Evolutionary conservation across 2,329 filamentous ascomycete genomes (phyloP).

Genomic region (Ophiobolus disseminans): DNA sequence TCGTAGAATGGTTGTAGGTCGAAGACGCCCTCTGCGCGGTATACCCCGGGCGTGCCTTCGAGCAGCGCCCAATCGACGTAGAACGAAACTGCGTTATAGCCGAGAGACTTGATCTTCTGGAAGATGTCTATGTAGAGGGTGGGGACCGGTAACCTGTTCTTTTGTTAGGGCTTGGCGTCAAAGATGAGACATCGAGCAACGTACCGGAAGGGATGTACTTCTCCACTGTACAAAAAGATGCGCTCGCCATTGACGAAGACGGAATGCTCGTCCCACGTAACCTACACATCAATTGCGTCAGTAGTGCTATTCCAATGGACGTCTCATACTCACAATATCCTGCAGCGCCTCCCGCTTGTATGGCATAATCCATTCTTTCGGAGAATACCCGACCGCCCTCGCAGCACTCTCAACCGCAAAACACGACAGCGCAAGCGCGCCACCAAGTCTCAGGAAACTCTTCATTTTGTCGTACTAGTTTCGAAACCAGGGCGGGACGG

Average conservation of each 20-base stretch:
- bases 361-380: constrained; percentile 57
- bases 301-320: neutral
- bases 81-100: constrained; percentile 81
- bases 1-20: constrained; percentile 77
- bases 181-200: constrained; percentile 5
- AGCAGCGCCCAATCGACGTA: constrained; percentile 81
- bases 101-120: constrained; percentile 81
- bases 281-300: constrained; percentile 34
- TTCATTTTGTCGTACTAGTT: constrained; percentile 23
- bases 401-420: constrained; percentile 56
- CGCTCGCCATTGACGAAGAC: constrained; percentile 74
- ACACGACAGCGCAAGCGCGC: constrained; percentile 41
- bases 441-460: constrained; percentile 14
- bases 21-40: constrained; percentile 74
- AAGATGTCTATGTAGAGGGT: constrained; percentile 74
- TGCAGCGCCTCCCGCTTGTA: constrained; percentile 61
- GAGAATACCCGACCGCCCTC: constrained; percentile 58
- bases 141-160: constrained; percentile 64
- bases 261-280: constrained; percentile 77
- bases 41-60: constrained; percentile 75
- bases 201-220: constrained; percentile 73
- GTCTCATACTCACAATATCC: constrained; percentile 57
- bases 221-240: constrained; percentile 74
- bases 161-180: constrained; percentile 9
- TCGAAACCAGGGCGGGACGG: neutral